Evolutionary conservation across 805 yeast species (phyloP).

Genomic region (Ogataea dorogensis): DNA sequence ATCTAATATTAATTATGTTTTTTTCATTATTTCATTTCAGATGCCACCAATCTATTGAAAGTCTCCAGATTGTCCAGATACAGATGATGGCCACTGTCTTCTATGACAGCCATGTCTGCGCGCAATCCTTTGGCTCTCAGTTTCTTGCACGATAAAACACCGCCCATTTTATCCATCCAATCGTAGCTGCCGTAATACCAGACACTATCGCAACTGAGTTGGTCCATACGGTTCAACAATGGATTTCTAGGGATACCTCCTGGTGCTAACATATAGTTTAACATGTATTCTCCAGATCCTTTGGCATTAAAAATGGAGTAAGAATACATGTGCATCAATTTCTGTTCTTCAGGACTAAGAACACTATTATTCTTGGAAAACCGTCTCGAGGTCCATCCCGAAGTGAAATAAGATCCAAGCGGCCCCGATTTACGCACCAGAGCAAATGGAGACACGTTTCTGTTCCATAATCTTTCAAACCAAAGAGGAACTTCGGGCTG

Average conservation of each 20-base stretch:
- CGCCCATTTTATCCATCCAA: constrained; percentile 59
- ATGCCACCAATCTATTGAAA: constrained; percentile 51
- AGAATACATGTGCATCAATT: constrained; percentile 69
- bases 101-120: constrained; percentile 35
- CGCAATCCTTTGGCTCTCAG: constrained; percentile 31
- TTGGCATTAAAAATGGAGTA: constrained; percentile 80
- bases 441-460: constrained; percentile 79
- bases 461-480: constrained; percentile 75
- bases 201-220: constrained; percentile 55
- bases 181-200: constrained; percentile 87
- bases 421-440: constrained; percentile 77
- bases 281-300: constrained; percentile 93
- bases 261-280: constrained; percentile 79
- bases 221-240: constrained; percentile 49
- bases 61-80: constrained; percentile 61
- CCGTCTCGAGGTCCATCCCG: constrained; percentile 86
- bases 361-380: constrained; percentile 48
- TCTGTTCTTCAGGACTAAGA: constrained; percentile 43
- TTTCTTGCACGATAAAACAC: constrained; percentile 38
- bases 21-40: constrained; percentile 45
- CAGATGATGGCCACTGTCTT: constrained; percentile 73
- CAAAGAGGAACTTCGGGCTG: constrained; percentile 63
- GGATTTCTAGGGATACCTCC: constrained; percentile 90
- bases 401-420: constrained; percentile 77
- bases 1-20: not conserved